These are phyloP conservation scores for Neopestalotiopsis sp. DNA, from an alignment of 2,329 filamentous ascomycete genomes.

Conservation along the genomic window DNA sequence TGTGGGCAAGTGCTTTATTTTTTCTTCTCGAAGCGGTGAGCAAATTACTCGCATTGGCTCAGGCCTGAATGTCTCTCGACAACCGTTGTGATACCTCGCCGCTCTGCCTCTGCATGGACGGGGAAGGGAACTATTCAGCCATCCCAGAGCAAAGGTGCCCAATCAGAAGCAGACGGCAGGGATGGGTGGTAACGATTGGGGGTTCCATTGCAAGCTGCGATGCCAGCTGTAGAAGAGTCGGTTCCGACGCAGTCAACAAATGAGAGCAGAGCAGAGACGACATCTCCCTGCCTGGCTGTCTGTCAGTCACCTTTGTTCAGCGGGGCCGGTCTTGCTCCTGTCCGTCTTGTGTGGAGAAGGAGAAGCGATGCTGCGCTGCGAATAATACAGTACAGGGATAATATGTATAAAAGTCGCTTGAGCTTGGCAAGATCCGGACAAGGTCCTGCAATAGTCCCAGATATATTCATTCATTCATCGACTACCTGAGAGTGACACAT, in stretches of 20 bases:
- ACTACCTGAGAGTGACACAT: neutral
- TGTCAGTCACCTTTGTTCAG: constrained; percentile 12
- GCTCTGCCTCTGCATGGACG: constrained; percentile 1
- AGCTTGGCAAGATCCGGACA: constrained; percentile 4
- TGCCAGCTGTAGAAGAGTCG: neutral
- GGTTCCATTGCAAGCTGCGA: neutral
- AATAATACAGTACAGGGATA: constrained; percentile 6
- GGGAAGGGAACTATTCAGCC: constrained; percentile 9
- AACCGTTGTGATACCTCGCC: constrained; percentile 10
- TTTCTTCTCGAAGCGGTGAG: constrained; percentile 7
- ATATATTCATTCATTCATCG: neutral
- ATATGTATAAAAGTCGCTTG: neutral
- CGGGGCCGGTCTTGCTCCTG: constrained; percentile 2
- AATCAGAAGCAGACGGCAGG: constrained; percentile 5
- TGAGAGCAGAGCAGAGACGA: constrained; percentile 3
- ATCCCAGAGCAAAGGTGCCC: constrained; percentile 13
- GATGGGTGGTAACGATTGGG: neutral
- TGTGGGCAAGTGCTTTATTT: neutral
- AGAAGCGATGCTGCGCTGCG: constrained; percentile 1
- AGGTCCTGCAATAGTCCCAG: neutral
- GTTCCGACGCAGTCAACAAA: neutral
- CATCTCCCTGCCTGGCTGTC: neutral
- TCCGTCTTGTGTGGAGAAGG: constrained; percentile 5
- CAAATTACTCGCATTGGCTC: constrained; percentile 12
- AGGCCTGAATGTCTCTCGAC: neutral